Base-by-base conservation (phyloP, 1,284 basidiomycete species). In the Apiotrichum gracile region DNA sequence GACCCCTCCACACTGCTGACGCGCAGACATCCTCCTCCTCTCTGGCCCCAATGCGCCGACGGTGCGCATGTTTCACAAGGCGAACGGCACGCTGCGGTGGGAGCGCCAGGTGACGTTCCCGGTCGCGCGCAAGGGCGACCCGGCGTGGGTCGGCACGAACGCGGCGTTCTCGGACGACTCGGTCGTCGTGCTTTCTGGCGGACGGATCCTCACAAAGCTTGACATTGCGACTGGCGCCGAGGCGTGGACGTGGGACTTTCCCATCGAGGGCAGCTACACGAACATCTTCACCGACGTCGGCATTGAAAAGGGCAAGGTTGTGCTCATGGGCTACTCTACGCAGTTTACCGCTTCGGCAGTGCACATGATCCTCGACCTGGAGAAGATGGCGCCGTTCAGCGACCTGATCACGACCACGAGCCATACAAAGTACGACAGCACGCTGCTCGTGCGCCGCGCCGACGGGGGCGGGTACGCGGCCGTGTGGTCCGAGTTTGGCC, bases 41-140 rank as follows among this genome's bases (percentile, higher is more conserved):
- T 92, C 90, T 27, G 90, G 89, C 13, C 78, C 83, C 3, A 83
- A 84, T 4, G 87, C 84, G 4, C 78, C 85, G 8, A 85, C 78
- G 1, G 77, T 88, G n/a, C 83, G 90, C 21, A 72, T 83, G 13
- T 85, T 89, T 64, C 83, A 90, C 43, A 75, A 79, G 9, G 65
- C 76, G 4, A 84, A 81, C 0, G 92, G 92, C 1, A 68, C 80
- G 42, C 77, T 91, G n/a, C 57, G 86, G 2, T 79, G 85, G 62
- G 89, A 94, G 71, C 79, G 79, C 4, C 70, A 29, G 12, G 33
- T 47, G 29, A 38, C 22, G 19, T 24, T 38, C 37, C 47, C 42
- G 19, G 24, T 19, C 14, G n/a, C 43, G 24, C 21, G 39, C n/a
- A 27, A 39, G 25, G 38, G 21, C 27, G 57, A 27, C 59, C 16